These are phyloP conservation scores for Tricholoma saponaceum DNA, from an alignment of 768 basidiomycete species.

Conservation along the genomic window DNA sequence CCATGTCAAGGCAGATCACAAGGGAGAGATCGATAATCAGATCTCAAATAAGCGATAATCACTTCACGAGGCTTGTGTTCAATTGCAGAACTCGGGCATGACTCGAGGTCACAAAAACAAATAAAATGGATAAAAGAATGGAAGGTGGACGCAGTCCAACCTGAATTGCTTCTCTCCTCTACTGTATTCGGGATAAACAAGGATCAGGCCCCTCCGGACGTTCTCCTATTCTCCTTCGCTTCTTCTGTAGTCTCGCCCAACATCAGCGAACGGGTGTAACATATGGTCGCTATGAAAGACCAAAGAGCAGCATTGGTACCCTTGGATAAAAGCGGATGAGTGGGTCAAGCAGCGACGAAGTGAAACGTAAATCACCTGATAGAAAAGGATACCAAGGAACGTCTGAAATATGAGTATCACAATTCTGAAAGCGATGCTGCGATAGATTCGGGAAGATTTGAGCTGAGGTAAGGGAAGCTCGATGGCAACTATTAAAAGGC, in stretches of 20 bases:
- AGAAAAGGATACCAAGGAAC: constrained; percentile 62
- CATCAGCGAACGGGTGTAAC: constrained; percentile 63
- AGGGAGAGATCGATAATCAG: no score
- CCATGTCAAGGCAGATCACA: no score
- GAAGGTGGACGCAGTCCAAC: constrained; percentile 25
- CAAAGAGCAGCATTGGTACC: constrained; percentile 83
- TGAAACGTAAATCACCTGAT: constrained; percentile 54
- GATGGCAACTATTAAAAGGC: constrained; percentile 53
- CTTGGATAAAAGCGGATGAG: constrained; percentile 31
- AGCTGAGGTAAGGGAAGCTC: constrained; percentile 68
- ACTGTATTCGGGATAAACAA: constrained; percentile 3
- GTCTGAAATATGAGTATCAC: constrained; percentile 62
- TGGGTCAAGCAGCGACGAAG: background rate
- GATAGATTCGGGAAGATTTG: constrained; percentile 53
- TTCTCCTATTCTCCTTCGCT: constrained; percentile 60
- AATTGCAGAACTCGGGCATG: no score
- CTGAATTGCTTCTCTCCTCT: constrained; percentile 10
- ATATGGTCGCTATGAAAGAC: constrained; percentile 66
- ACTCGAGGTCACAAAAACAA: background rate
- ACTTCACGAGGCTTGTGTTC: no score
- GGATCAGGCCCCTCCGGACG: constrained; percentile 50
- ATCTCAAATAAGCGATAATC: no score
- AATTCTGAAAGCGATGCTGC: constrained; percentile 60
- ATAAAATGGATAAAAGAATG: constrained; percentile 11
- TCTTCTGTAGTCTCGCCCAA: constrained; percentile 69